Evolutionary conservation across 129 eudicot species (phyloP).

Genomic region (Chrysanthemum lavandulifolium): DNA sequence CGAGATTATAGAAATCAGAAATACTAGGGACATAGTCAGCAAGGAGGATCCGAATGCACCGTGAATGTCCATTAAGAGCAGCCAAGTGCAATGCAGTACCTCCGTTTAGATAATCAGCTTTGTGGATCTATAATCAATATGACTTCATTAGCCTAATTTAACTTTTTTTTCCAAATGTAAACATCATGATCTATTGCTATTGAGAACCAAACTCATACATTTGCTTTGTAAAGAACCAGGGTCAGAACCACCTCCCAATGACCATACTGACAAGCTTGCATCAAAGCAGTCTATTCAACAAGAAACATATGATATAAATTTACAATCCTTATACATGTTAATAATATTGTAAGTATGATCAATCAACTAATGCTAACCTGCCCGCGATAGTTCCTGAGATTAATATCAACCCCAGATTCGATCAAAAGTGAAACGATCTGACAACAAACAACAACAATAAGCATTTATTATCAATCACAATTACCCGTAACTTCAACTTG

Average conservation of each 20-base stretch:
- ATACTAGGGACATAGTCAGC: slow-evolving; percentile 87
- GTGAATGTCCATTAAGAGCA: slow-evolving; percentile 82
- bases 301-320: not conserved
- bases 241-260: slow-evolving; percentile 99
- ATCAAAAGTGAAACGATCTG: slow-evolving; percentile 78
- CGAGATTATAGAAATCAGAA: slow-evolving; percentile 50
- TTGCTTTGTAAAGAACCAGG: slow-evolving; percentile 74
- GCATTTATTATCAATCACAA: not conserved
- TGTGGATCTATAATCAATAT: slow-evolving; percentile 60
- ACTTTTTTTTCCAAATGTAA: not conserved
- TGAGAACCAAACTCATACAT: slow-evolving; percentile 45
- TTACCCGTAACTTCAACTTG: not conserved
- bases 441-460: slow-evolving; percentile 20
- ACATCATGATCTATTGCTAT: not conserved
- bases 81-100: slow-evolving; percentile 93
- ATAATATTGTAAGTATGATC: not conserved
- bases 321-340: not conserved
- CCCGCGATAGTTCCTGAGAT: slow-evolving; percentile 92
- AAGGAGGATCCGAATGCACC: slow-evolving; percentile 82
- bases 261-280: slow-evolving; percentile 99
- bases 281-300: slow-evolving; percentile 85
- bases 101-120: slow-evolving; percentile 85
- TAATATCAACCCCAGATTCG: slow-evolving; percentile 89
- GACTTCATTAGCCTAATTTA: slow-evolving; percentile 9
- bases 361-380: slow-evolving; percentile 48